Percentiles rank a stretch among this genome's conserved stretches.
Conservation (phyloP, 2,329 filamentous ascomycete species). For the Trichoderma citrinoviride region DNA sequence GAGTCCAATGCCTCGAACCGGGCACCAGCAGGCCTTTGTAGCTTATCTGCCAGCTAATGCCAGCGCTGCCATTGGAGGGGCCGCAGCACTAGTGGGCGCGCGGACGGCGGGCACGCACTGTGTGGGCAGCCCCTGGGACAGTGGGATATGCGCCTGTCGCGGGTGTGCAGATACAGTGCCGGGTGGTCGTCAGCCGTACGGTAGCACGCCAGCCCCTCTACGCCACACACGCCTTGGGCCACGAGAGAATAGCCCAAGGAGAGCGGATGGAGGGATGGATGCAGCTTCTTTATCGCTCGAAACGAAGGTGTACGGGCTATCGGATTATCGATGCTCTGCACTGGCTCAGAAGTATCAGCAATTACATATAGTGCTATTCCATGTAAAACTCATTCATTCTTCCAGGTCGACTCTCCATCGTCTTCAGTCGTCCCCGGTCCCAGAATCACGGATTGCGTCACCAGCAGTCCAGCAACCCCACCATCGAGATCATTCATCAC, state of each 20-base stretch:
- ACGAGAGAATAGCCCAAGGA: background rate
- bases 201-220: constrained; percentile 17
- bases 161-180: background rate
- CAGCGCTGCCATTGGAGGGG: constrained; percentile 14
- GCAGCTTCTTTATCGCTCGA: background rate
- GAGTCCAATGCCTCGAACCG: background rate
- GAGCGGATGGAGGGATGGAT: background rate
- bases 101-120: background rate
- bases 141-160: background rate
- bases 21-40: background rate
- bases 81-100: constrained; percentile 10
- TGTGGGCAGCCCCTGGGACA: background rate
- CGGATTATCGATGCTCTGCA: background rate
- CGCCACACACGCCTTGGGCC: constrained; percentile 11
- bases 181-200: constrained; percentile 8
- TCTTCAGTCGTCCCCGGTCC: background rate
- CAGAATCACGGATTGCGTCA: constrained; percentile 3
- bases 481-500: background rate
- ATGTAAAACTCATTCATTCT: background rate
- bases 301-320: background rate
- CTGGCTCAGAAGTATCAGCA: background rate
- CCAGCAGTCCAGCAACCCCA: constrained; percentile 8
- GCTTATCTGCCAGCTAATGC: constrained; percentile 18
- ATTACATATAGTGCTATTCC: background rate
- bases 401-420: background rate